Base-by-base conservation (phyloP, 768 basidiomycete species). In the Hypsizygus marmoreus region DNA sequence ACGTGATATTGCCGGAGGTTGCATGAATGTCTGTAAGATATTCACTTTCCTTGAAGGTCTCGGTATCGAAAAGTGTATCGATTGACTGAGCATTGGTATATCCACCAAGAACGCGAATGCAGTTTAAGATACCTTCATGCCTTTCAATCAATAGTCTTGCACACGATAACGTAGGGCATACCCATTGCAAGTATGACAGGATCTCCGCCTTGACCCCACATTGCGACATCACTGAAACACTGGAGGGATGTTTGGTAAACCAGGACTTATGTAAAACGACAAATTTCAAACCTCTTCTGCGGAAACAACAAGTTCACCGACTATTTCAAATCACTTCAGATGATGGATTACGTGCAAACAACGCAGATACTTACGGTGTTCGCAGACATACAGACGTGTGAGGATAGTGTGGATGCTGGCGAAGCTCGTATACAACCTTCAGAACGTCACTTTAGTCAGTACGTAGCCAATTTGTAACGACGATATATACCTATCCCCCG, bases 401-500 rank as follows among this genome's bases (percentile, higher is more conserved):
- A 77, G 61, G 24, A 83, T 64, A 3, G 68, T 61, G 56, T 86
- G 80, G 9, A 85, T 75, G 45, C 64, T 75, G 4, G 81, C 77
- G 48, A 85, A 80, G 50, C 76, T 75, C 2, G 81, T 81, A 58
- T 83, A 86, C 9, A 83, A 71, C 12, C 86, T 86, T 43, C 10
- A 28, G 34, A 44, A 13, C 41, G 24, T 46, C 30, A 23, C 22
- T 25, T 30, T 35, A 29, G 19, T 6, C 6, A 9, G 16, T 25
- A 9, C n/a, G 13, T 33, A 23, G 9, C 9, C 10, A 9, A 25
- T 13, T 11, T 24, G 10, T 23, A 6, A 11, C 23, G 8, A 51
- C 66, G 44, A 47, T n/a, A n/a, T n/a, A n/a, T n/a, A 84, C 84
- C 81, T 73, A 56, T 88, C 84, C 11, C 84, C 84, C 7, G 84